Evolutionary conservation across 192 early-diverging fungal species (phyloP).

Genomic region (Neocallimastix lanati): DNA sequence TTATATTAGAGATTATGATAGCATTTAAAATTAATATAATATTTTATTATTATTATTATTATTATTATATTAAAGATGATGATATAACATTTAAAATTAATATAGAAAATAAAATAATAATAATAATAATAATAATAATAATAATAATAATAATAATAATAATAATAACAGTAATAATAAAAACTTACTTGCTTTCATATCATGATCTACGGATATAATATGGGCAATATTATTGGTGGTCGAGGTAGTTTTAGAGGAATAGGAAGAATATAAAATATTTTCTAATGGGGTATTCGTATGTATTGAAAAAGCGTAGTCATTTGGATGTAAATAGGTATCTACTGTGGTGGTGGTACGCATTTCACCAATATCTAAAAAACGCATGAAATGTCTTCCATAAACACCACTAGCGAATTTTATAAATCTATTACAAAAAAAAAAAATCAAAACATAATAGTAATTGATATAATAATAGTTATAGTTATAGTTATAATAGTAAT

Average conservation of each 20-base stretch:
- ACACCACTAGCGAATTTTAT: not conserved
- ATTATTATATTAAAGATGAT: too few relatives aligned
- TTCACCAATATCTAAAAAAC: not conserved
- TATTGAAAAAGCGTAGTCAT: not conserved
- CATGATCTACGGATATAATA: not conserved
- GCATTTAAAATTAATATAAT: too few relatives aligned
- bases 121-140: too few relatives aligned
- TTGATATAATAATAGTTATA: too few relatives aligned
- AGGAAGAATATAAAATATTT: not conserved
- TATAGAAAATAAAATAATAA: too few relatives aligned
- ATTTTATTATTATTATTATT: too few relatives aligned
- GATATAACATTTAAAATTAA: too few relatives aligned
- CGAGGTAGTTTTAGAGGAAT: not conserved
- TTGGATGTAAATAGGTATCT: not conserved
- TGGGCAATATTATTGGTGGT: not conserved
- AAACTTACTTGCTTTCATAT: not conserved
- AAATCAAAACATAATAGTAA: too few relatives aligned
- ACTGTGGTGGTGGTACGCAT: not conserved
- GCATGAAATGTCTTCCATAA: not conserved
- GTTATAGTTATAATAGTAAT: too few relatives aligned
- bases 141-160: too few relatives aligned
- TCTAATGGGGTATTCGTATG: not conserved
- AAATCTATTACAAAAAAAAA: not conserved
- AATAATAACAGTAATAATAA: too few relatives aligned
- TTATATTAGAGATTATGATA: too few relatives aligned